Conservation (phyloP, 331 rosid species). For the Malus hybrid region DNA sequence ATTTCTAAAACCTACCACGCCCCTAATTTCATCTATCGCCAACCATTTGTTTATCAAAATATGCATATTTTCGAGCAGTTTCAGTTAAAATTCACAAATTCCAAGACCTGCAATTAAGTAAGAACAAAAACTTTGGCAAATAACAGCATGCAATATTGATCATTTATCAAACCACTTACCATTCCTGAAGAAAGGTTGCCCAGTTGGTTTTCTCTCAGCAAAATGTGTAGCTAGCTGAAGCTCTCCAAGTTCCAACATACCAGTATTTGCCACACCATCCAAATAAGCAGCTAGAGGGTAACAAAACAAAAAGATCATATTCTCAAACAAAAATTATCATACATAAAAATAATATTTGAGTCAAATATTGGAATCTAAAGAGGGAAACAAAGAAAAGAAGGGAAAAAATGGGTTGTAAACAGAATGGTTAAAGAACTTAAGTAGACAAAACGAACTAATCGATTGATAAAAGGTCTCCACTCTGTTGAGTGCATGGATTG, state of each 20-base stretch:
- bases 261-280: constrained; percentile 59
- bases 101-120: no score
- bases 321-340: no score
- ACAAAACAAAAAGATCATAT: constrained; percentile 9
- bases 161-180: constrained; percentile 34
- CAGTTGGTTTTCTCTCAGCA: constrained; percentile 73
- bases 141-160: neutral
- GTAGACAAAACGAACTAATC: neutral
- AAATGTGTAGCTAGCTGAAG: constrained; percentile 54
- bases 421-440: no score
- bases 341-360: neutral
- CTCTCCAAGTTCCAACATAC: constrained; percentile 72
- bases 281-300: constrained; percentile 47
- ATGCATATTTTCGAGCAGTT: no score
- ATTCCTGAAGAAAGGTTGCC: constrained; percentile 67
- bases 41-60: no score
- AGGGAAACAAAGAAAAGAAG: neutral
- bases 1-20: no score
- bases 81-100: no score
- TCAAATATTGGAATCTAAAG: neutral
- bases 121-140: no score
- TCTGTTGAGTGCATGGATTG: neutral
- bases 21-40: no score
- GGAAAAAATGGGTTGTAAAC: neutral
- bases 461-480: neutral